A percentile compares a stretch with the other conserved stretches of the same genome.
phyloP scores from a whole-genome alignment of 768 basidiomycete species.

The Calvatia gigantea region DNA sequence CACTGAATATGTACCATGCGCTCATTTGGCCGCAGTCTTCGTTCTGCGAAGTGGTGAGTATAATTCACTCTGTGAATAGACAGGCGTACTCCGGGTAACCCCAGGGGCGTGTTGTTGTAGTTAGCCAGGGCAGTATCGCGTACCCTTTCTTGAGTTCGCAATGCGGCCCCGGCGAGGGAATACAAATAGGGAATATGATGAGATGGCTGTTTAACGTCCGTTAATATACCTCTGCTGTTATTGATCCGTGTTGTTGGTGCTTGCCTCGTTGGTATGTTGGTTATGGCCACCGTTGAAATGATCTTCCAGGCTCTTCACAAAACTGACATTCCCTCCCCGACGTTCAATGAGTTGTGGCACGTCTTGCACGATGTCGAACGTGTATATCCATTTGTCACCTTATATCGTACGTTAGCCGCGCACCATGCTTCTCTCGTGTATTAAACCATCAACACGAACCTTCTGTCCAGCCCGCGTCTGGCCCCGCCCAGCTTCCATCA shows the following conservation, averaged over 20 bases:
- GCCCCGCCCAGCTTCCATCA: constrained; percentile 69
- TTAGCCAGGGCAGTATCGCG: constrained; percentile 57
- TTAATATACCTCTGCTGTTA: not conserved
- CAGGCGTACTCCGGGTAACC: constrained; percentile 62
- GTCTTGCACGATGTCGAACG: constrained; percentile 76
- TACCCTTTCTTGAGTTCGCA: constrained; percentile 64
- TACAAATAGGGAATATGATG: constrained; percentile 87
- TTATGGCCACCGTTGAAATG: constrained; percentile 64
- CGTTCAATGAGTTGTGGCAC: constrained; percentile 53
- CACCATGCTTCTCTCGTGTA: not conserved
- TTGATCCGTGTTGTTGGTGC: not conserved
- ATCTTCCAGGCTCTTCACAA: constrained; percentile 62
- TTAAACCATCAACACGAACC: constrained; percentile 30
- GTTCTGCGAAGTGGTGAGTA: constrained; percentile 42
- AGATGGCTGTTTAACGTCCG: constrained; percentile 49
- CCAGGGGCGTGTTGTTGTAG: constrained; percentile 65
- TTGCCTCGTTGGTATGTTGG: constrained; percentile 75
- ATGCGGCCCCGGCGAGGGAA: constrained; percentile 63
- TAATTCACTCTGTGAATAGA: not conserved
- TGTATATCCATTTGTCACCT: constrained; percentile 61
- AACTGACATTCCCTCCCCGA: constrained; percentile 64
- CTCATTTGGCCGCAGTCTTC: constrained; percentile 93
- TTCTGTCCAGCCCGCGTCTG: constrained; percentile 74
- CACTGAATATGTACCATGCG: constrained; percentile 82
- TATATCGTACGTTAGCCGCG: constrained; percentile 12